A percentile compares a stretch with the other conserved stretches of the same genome.
phyloP scores from a whole-genome alignment of 768 basidiomycete genomes.

The Tephrocybe sp. region DNA sequence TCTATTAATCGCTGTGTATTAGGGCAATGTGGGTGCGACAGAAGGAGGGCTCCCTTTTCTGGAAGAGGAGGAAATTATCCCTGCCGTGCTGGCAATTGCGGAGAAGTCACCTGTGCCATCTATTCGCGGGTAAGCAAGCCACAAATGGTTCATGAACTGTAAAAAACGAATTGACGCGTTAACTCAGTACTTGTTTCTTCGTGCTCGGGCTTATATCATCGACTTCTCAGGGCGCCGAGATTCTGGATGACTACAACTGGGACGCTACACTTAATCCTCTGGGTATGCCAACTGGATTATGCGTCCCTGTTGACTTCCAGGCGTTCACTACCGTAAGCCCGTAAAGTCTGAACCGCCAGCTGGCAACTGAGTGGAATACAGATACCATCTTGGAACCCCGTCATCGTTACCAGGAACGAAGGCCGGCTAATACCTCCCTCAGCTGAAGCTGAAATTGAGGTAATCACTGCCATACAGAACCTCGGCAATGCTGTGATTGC shows the following conservation, averaged over 20 bases:
- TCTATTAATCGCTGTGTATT: slow-evolving; percentile 1
- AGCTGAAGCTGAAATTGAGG: slow-evolving; percentile 73
- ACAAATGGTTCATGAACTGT: neutral
- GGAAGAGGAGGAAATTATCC: slow-evolving; percentile 94
- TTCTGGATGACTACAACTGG: slow-evolving; percentile 92
- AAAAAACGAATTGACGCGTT: neutral
- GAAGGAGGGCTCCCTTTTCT: slow-evolving; percentile 91
- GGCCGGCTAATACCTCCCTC: slow-evolving; percentile 63
- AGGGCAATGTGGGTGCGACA: slow-evolving; percentile 95
- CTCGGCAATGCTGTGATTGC: slow-evolving; percentile 95
- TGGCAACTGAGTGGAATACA: slow-evolving; percentile 36
- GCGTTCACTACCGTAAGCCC: slow-evolving; percentile 74
- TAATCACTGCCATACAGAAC: slow-evolving; percentile 89
- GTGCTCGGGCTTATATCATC: slow-evolving; percentile 91
- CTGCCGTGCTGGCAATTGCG: slow-evolving; percentile 87
- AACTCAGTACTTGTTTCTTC: slow-evolving; percentile 87
- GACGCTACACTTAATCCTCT: slow-evolving; percentile 86
- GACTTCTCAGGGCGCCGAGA: slow-evolving; percentile 89
- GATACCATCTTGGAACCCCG: slow-evolving; percentile 70
- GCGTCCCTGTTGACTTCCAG: slow-evolving; percentile 82
- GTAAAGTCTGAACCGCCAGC: neutral
- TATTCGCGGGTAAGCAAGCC: slow-evolving; percentile 75
- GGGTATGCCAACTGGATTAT: slow-evolving; percentile 86
- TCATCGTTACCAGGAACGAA: slow-evolving; percentile 35
- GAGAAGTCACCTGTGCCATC: slow-evolving; percentile 88